Percentiles rank a stretch among this genome's conserved stretches.
These are phyloP conservation scores for Aspergillus proliferans DNA, from an alignment of 2,329 filamentous ascomycete species.

Conservation along the genomic window DNA sequence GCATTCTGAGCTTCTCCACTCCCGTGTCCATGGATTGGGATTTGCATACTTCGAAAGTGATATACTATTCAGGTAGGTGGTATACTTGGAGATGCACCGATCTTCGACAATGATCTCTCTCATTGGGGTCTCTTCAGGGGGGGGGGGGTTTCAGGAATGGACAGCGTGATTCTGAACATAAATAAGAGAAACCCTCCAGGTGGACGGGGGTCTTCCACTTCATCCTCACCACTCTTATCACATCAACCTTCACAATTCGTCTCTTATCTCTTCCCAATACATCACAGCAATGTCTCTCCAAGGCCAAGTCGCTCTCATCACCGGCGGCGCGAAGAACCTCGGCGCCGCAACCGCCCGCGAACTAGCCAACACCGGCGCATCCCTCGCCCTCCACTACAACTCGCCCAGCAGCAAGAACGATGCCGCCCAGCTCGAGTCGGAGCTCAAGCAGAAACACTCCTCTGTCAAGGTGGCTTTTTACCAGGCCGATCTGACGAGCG, in stretches of 20 bases:
- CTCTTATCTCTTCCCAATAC: neutral
- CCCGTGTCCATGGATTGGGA: neutral
- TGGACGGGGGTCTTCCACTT: neutral
- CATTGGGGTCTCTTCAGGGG: no score
- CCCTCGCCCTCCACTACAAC: slow-evolving; percentile 39
- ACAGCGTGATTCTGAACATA: neutral
- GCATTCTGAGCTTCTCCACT: slow-evolving; percentile 12
- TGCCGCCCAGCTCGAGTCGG: slow-evolving; percentile 30
- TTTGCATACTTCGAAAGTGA: neutral
- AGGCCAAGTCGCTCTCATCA: slow-evolving; percentile 38
- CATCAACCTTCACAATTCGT: neutral
- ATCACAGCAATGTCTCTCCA: slow-evolving; percentile 27
- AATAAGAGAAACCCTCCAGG: neutral
- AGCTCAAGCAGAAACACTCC: slow-evolving; percentile 30
- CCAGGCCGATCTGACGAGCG: slow-evolving; percentile 40
- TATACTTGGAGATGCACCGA: no score
- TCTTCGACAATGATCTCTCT: no score
- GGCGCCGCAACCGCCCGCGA: slow-evolving; percentile 35
- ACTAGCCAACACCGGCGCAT: slow-evolving; percentile 30
- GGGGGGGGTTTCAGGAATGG: no score
- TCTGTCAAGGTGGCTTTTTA: slow-evolving; percentile 35
- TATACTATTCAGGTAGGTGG: neutral
- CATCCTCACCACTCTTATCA: no score
- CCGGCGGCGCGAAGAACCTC: slow-evolving; percentile 40
- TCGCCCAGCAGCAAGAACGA: slow-evolving; percentile 34